phyloP scores from a whole-genome alignment of 2,329 filamentous ascomycete species.

The Curvularia sp. region DNA sequence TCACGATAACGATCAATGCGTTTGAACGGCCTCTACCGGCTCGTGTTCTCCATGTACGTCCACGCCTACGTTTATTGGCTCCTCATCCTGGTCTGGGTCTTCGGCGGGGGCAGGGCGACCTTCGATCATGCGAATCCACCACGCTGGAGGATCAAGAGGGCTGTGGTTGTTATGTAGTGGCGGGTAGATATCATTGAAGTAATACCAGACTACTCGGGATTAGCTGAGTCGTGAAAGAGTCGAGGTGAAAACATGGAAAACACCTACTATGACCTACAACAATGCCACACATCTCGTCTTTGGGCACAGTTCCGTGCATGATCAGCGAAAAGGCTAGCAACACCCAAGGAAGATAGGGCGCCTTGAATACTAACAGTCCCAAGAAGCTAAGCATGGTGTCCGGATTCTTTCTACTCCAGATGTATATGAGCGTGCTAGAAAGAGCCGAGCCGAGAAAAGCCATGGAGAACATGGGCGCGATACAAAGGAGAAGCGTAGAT shows the following conservation, averaged over 20 bases:
- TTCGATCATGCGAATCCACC: conserved; percentile 89
- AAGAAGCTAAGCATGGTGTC: conserved; percentile 87
- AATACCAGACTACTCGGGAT: conserved; percentile 77
- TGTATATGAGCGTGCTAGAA: conserved; percentile 93
- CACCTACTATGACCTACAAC: conserved; percentile 79
- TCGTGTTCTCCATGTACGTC: conserved; percentile 11
- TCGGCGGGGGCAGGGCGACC: conserved; percentile 38
- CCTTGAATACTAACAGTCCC: conserved; percentile 87
- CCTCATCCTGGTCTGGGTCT: conserved; percentile 24
- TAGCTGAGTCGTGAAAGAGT: conserved; percentile 5
- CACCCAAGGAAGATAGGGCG: conserved; percentile 95
- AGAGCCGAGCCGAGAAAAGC: conserved; percentile 94
- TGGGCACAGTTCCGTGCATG: conserved; percentile 87
- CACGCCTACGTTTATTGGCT: conserved; percentile 8
- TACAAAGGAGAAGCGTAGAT: conserved; percentile 75
- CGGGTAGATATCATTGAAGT: conserved; percentile 96
- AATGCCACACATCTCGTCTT: conserved; percentile 95
- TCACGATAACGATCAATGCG: conserved; percentile 19
- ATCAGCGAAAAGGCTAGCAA: conserved; percentile 90
- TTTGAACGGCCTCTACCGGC: conserved; percentile 20
- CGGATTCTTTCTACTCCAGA: conserved; percentile 95
- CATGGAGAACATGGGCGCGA: conserved; percentile 88
- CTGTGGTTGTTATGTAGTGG: conserved; percentile 83
- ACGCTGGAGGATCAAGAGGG: conserved; percentile 85
- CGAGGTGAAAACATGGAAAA: not conserved